Conservation (phyloP, 192 early-diverging fungal species). For the Linnemannia hyalina region DNA sequence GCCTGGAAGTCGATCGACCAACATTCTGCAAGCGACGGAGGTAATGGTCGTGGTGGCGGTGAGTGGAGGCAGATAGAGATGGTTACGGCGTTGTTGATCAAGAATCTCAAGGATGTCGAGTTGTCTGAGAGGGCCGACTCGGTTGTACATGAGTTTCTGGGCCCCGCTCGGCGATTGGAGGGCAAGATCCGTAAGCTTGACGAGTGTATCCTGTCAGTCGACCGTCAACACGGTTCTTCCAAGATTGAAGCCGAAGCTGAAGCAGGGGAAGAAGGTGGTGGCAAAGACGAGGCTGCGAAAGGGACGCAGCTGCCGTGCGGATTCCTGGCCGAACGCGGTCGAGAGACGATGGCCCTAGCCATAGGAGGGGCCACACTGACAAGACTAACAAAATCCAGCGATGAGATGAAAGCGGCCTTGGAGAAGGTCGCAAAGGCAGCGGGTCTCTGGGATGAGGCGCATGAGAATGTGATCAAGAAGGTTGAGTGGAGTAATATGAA, state of each 20-base stretch:
- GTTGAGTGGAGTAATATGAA: neutral
- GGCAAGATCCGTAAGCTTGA: conserved; percentile 1
- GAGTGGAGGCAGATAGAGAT: conserved; percentile 16
- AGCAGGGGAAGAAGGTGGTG: too few species aligned
- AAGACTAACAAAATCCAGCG: neutral
- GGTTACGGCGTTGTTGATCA: neutral
- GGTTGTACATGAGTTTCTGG: neutral
- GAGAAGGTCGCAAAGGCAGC: neutral
- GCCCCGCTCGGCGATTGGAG: neutral
- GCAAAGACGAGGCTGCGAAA: neutral
- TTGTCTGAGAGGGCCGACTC: neutral
- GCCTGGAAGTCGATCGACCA: neutral
- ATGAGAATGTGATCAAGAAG: neutral
- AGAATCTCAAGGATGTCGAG: conserved; percentile 7
- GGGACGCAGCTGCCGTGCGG: neutral
- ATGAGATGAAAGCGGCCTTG: neutral
- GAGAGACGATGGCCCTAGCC: conserved; percentile 7
- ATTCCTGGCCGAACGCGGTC: conserved; percentile 8
- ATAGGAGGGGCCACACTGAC: neutral
- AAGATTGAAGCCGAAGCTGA: neutral
- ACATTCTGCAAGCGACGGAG: neutral
- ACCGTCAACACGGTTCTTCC: neutral
- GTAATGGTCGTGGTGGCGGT: neutral
- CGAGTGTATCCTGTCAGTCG: neutral
- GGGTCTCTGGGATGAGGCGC: neutral